phyloP scores from a whole-genome alignment of 129 eudicot genomes.

The Solidago caesia region DNA sequence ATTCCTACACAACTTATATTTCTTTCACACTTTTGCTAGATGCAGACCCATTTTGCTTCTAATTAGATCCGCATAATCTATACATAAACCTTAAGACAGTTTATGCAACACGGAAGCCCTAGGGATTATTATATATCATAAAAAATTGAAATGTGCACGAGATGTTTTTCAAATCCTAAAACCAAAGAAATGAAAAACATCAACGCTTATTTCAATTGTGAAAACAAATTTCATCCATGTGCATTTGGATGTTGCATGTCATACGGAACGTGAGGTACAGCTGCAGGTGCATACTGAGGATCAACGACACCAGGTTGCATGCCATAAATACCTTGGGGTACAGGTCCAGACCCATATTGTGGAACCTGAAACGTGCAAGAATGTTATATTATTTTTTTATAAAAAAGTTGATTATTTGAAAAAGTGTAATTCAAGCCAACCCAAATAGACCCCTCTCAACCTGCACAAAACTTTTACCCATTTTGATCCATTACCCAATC shows the following conservation, averaged over 20 bases:
- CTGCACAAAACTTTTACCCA: background rate
- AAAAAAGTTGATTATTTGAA: background rate
- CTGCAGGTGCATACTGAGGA: slow-evolving; percentile 33
- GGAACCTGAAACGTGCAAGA: slow-evolving; percentile 35
- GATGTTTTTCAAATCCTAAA: slow-evolving; percentile 6
- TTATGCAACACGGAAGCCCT: background rate
- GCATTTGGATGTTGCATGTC: slow-evolving; percentile 37
- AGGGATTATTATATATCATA: background rate
- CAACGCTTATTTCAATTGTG: background rate
- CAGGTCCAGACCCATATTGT: slow-evolving; percentile 20
- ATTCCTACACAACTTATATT: too few relatives aligned
- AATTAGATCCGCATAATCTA: too few relatives aligned
- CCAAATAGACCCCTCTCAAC: background rate
- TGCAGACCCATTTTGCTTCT: too few relatives aligned
- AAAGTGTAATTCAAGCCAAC: background rate
- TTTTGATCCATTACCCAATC: background rate
- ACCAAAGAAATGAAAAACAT: background rate
- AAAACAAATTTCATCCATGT: slow-evolving; percentile 26
- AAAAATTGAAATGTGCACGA: background rate
- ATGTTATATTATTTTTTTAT: background rate
- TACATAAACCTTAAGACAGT: background rate
- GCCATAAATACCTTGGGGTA: slow-evolving; percentile 29
- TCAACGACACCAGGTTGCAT: slow-evolving; percentile 35
- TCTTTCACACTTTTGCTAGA: too few relatives aligned
- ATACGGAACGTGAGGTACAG: slow-evolving; percentile 37